These are phyloP conservation scores for Myxozyma sirexii DNA, from an alignment of 805 yeast species.

Conservation along the genomic window DNA sequence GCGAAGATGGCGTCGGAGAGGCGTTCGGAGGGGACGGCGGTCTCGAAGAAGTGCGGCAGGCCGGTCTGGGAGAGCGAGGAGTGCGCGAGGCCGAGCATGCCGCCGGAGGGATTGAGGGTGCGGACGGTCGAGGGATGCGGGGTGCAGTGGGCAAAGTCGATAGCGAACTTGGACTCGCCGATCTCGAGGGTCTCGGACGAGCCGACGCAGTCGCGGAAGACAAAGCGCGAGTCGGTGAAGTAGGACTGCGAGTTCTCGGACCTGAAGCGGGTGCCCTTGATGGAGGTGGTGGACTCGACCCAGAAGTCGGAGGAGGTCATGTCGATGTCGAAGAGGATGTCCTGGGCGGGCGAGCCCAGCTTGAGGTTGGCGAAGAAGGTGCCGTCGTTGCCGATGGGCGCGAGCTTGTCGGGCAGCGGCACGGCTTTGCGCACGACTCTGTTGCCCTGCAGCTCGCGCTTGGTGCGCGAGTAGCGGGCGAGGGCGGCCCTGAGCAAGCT, in stretches of 20 bases:
- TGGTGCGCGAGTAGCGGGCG: slow-evolving; percentile 21
- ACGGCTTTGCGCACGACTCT: slow-evolving; percentile 31
- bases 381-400: slow-evolving; percentile 32
- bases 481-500: slow-evolving; percentile 10
- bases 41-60: slow-evolving; percentile 28
- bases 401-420: slow-evolving; percentile 28
- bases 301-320: slow-evolving; percentile 34
- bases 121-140: slow-evolving; percentile 31
- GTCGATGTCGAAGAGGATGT: slow-evolving; percentile 27
- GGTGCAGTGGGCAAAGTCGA: slow-evolving; percentile 32
- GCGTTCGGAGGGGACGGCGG: slow-evolving; percentile 8
- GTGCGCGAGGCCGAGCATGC: slow-evolving; percentile 33
- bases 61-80: slow-evolving; percentile 29
- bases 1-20: slow-evolving; percentile 24
- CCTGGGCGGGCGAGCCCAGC: slow-evolving; percentile 30
- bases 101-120: slow-evolving; percentile 33
- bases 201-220: slow-evolving; percentile 31
- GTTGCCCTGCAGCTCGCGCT: slow-evolving; percentile 33
- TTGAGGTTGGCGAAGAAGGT: slow-evolving; percentile 19
- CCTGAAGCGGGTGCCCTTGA: slow-evolving; percentile 29
- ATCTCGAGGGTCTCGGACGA: slow-evolving; percentile 20
- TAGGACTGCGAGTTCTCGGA: slow-evolving; percentile 28
- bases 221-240: slow-evolving; percentile 24
- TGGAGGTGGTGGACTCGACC: slow-evolving; percentile 32
- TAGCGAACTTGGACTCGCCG: slow-evolving; percentile 10